Percentiles rank a stretch among this genome's conserved stretches.
Evolutionary conservation across 1,139 yeast species (phyloP).

Genomic region (Suhomyces atakaporum): DNA sequence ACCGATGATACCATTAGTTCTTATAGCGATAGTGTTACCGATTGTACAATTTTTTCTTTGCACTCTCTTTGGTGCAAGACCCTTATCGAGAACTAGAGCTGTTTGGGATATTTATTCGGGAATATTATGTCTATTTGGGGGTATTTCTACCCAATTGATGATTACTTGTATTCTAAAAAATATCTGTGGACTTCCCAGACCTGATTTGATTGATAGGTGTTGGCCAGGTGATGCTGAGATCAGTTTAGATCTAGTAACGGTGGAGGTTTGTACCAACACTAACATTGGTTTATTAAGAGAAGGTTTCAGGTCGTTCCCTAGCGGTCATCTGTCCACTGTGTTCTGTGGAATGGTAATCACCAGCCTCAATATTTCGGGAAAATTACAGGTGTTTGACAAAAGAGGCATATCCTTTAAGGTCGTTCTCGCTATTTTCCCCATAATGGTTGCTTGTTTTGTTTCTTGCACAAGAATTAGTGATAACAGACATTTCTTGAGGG

Average conservation of each 20-base stretch:
- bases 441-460: slow-evolving; percentile 38
- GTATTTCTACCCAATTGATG: slow-evolving; percentile 41
- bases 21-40: slow-evolving; percentile 29
- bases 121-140: slow-evolving; percentile 39
- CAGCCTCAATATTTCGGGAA: slow-evolving; percentile 39
- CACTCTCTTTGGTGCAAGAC: slow-evolving; percentile 21
- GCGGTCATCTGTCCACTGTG: slow-evolving; percentile 53
- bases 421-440: slow-evolving; percentile 36
- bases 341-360: slow-evolving; percentile 46
- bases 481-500: slow-evolving; percentile 48
- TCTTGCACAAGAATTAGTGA: slow-evolving; percentile 50
- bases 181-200: slow-evolving; percentile 47
- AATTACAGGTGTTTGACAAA: slow-evolving; percentile 38
- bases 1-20: slow-evolving; percentile 27
- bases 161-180: slow-evolving; percentile 48
- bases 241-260: slow-evolving; percentile 28
- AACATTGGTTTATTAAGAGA: slow-evolving; percentile 36
- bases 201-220: slow-evolving; percentile 49
- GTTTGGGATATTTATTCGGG: slow-evolving; percentile 47
- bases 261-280: slow-evolving; percentile 36
- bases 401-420: slow-evolving; percentile 40
- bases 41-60: slow-evolving; percentile 27
- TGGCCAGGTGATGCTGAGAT: slow-evolving; percentile 27
- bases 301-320: slow-evolving; percentile 54
- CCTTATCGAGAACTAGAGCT: slow-evolving; percentile 25